phyloP scores from a whole-genome alignment of 345 rosid genomes.

The Camelina sativa region DNA sequence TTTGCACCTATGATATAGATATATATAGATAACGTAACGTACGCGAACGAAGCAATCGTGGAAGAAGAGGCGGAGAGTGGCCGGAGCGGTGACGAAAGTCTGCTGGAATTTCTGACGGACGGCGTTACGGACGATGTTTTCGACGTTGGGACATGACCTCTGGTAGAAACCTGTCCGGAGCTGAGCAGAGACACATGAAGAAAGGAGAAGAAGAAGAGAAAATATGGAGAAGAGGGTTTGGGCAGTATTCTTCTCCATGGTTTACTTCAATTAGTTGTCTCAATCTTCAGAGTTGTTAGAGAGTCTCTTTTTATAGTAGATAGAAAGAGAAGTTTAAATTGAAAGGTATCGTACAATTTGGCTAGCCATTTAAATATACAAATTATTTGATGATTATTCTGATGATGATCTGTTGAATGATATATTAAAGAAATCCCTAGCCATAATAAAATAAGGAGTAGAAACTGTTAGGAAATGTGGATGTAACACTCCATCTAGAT shows the following conservation, averaged over 20 bases:
- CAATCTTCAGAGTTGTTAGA: slow-evolving; percentile 6
- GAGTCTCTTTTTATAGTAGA: slow-evolving; percentile 32
- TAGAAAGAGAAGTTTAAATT: background rate
- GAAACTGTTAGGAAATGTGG: slow-evolving; percentile 46
- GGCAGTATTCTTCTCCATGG: slow-evolving; percentile 40
- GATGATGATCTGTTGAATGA: slow-evolving; percentile 26
- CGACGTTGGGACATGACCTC: slow-evolving; percentile 44
- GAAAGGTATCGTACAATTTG: slow-evolving; percentile 32
- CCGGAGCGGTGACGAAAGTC: slow-evolving; percentile 49
- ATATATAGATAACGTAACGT: slow-evolving; percentile 17
- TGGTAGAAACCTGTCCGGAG: slow-evolving; percentile 43
- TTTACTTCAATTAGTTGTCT: slow-evolving; percentile 14
- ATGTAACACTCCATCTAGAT: slow-evolving; percentile 37
- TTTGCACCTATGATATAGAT: background rate
- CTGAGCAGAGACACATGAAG: slow-evolving; percentile 45
- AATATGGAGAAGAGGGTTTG: slow-evolving; percentile 35
- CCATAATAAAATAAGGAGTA: slow-evolving; percentile 25
- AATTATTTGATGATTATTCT: slow-evolving; percentile 31
- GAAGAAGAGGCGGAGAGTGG: slow-evolving; percentile 50
- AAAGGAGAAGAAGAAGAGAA: slow-evolving; percentile 36
- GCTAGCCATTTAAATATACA: slow-evolving; percentile 14
- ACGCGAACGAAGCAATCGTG: slow-evolving; percentile 49
- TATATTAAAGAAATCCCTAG: background rate
- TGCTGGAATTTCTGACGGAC: slow-evolving; percentile 46
- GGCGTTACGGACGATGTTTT: slow-evolving; percentile 41